phyloP scores from a whole-genome alignment of 768 basidiomycete genomes.

The Rhodosporidiobolus sp. region DNA sequence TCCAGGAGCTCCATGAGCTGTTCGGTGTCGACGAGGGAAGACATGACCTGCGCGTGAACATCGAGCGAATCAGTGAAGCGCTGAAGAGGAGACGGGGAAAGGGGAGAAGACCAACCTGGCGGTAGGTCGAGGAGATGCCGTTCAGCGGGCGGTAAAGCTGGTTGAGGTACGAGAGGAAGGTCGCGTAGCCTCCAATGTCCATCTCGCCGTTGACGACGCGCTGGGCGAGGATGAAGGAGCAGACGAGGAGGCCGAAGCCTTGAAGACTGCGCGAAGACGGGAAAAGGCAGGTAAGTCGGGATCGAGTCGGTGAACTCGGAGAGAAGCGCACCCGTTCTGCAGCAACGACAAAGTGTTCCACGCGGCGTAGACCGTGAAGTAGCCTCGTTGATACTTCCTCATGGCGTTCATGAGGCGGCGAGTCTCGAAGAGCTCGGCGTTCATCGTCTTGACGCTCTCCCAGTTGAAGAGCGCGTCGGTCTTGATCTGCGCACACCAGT shows the following conservation, averaged over 20 bases:
- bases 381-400: conserved; percentile 69
- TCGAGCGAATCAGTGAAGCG: conserved; percentile 72
- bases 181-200: conserved; percentile 30
- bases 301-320: conserved; percentile 51
- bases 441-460: conserved; percentile 80
- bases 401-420: conserved; percentile 69
- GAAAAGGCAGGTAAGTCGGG: conserved; percentile 63
- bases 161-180: conserved; percentile 55
- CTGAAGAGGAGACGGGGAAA: conserved; percentile 73
- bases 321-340: conserved; percentile 10
- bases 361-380: conserved; percentile 55
- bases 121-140: conserved; percentile 20
- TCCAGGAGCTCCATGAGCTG: conserved; percentile 74
- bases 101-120: conserved; percentile 27
- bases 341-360: conserved; percentile 28
- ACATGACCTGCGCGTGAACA: conserved; percentile 66
- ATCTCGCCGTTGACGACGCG: conserved; percentile 60
- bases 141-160: conserved; percentile 52
- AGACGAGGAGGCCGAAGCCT: conserved; percentile 74
- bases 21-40: conserved; percentile 66
- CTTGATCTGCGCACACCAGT: conserved; percentile 26
- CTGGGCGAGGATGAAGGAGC: conserved; percentile 71
- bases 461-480: conserved; percentile 62
- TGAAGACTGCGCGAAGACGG: conserved; percentile 56
- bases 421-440: conserved; percentile 76